phyloP scores from a whole-genome alignment of 306 rosid species.

The Hippophae gyantsensis region DNA sequence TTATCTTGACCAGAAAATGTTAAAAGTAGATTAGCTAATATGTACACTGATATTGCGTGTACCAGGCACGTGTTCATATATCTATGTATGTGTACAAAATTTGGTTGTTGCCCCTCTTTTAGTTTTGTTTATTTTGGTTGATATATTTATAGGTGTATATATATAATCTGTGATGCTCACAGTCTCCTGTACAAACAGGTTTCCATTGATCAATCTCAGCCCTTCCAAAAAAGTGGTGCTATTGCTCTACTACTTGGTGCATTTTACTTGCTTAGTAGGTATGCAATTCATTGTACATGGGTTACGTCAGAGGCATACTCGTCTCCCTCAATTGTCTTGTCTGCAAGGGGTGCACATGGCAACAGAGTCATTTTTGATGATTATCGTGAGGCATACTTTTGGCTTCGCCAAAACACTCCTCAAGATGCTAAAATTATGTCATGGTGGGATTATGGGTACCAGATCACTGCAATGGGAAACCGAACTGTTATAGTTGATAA shows the following conservation, averaged over 20 bases:
- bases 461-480: conserved; percentile 99
- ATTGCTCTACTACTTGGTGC: conserved; percentile 75
- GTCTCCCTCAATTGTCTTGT: conserved; percentile 97
- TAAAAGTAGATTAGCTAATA: too few relatives aligned
- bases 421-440: conserved; percentile 97
- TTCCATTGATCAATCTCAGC: conserved; percentile 81
- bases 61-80: too few relatives aligned
- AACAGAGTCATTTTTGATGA: conserved; percentile 93
- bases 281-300: conserved; percentile 97
- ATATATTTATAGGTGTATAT: conserved; percentile 1
- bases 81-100: too few relatives aligned
- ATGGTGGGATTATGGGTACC: conserved; percentile 99
- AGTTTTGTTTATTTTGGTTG: too few relatives aligned
- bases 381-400: conserved; percentile 98
- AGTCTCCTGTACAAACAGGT: conserved; percentile 44
- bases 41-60: too few relatives aligned
- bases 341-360: conserved; percentile 98
- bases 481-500: conserved; percentile 97
- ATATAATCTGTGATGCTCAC: conserved; percentile 2
- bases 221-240: conserved; percentile 89
- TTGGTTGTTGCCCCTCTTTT: too few relatives aligned
- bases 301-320: conserved; percentile 99
- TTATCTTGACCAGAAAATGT: too few relatives aligned
- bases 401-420: conserved; percentile 98
- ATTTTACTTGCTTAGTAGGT: conserved; percentile 82